Conservation (phyloP, 2,329 filamentous ascomycete genomes). For the Clonostachys solani region DNA sequence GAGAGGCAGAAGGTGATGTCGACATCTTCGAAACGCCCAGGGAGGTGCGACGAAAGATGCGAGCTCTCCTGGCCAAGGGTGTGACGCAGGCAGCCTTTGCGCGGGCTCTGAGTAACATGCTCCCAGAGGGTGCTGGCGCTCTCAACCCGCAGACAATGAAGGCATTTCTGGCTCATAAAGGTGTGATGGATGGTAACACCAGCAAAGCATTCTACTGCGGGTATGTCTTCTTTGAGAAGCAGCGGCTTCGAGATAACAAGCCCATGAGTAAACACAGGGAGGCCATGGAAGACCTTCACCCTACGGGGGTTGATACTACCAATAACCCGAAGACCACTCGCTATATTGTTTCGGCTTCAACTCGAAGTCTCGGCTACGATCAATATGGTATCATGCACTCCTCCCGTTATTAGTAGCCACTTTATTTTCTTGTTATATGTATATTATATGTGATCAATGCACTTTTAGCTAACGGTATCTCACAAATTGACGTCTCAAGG, state of each 20-base stretch:
- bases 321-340: too few species aligned
- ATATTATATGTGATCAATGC: too few species aligned
- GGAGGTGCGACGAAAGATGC: constrained; percentile 53
- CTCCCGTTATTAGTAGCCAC: too few species aligned
- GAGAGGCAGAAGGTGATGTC: constrained; percentile 40
- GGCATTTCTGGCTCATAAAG: constrained; percentile 45
- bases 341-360: too few species aligned
- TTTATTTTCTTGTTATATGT: too few species aligned
- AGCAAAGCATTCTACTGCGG: constrained; percentile 45
- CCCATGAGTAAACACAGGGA: constrained; percentile 43
- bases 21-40: constrained; percentile 53
- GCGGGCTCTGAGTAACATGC: constrained; percentile 39
- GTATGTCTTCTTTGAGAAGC: constrained; percentile 58
- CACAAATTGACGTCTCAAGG: too few species aligned
- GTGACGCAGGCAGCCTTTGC: constrained; percentile 48
- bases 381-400: too few species aligned
- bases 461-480: too few species aligned
- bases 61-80: constrained; percentile 35
- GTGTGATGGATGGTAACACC: constrained; percentile 40
- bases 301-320: too few species aligned
- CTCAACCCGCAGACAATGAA: constrained; percentile 38
- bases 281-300: constrained; percentile 39
- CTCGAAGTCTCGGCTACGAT: too few species aligned
- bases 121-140: constrained; percentile 22
- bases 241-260: constrained; percentile 44